These are phyloP conservation scores for Nicotiana tomentosiformis DNA, from an alignment of 257 asterid genomes.

Conservation along the genomic window DNA sequence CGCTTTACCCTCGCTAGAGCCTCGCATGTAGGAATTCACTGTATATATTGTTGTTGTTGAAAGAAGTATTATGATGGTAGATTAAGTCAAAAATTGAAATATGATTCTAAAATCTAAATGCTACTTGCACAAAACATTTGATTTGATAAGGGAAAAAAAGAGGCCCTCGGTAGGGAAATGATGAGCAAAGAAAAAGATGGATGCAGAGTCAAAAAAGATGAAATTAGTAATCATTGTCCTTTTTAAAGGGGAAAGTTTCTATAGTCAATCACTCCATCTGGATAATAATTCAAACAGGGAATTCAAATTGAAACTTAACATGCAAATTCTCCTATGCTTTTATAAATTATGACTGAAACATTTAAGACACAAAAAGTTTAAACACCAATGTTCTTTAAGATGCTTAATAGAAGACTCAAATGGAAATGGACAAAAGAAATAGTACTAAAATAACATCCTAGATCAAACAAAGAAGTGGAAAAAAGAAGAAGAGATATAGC, in stretches of 20 bases:
- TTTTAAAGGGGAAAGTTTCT: neutral
- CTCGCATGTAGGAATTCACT: rapidly evolving
- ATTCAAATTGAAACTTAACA: neutral
- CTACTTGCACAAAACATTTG: neutral
- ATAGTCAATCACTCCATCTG: neutral
- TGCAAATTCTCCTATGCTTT: neutral
- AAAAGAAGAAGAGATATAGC: neutral
- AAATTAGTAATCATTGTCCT: neutral
- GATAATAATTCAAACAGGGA: neutral
- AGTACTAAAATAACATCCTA: neutral
- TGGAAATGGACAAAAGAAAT: neutral
- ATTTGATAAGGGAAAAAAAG: neutral
- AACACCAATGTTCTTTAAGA: too few relatives aligned
- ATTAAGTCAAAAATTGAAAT: neutral
- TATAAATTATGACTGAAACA: neutral
- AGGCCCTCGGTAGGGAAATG: neutral
- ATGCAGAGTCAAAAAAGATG: neutral
- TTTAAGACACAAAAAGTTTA: too few relatives aligned
- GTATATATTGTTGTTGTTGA: neutral
- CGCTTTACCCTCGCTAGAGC: too few relatives aligned
- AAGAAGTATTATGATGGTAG: neutral
- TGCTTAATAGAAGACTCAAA: neutral
- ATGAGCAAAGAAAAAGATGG: neutral
- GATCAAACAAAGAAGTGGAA: too few relatives aligned
- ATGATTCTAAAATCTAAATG: neutral